Base-by-base conservation (phyloP, 202 grass and related monocot genomes). In the Setaria viridis region DNA sequence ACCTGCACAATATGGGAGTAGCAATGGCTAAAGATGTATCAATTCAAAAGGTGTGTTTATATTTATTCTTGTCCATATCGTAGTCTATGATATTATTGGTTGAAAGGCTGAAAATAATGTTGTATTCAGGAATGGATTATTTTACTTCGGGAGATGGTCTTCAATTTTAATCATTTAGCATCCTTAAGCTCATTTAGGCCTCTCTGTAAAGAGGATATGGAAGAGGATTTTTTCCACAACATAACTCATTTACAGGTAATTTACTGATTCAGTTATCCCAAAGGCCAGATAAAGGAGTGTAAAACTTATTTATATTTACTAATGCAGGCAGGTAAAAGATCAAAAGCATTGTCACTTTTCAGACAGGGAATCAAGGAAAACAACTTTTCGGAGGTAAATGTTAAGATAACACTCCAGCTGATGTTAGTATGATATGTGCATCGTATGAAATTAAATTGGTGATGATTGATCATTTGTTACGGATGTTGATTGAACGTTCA, bases 241-340 rank as follows among this genome's bases (percentile, higher is more conserved):
- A 92, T 98, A 87, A 84, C 90, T 88, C 96, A 98, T 90, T 92
- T 98, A 62, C 93, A 98, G 90, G 96, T 98, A 94, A 13, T 76
- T 80, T 90, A 82, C 76, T 59, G 54, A 67, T 86, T 75, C 85
- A n/a, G 32, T 56, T 54, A 66, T 25, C 55, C 62, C 8, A 53
- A 17, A 56, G 79, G 47, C 35, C n/a, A 80, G 34, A 72, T 42
- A 62, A 62, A 70, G 70, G 30, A 48, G 17, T 62, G 19, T 37
- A 79, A 65, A 25, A 84, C 67, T 86, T 80, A 84, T 79, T 79
- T 89, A 17, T 62, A 90, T 86, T 79, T 41, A 77, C 70, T 83
- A 68, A 82, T 92, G 84, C 86, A 98, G 95, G 91, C 91, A 34
- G 88, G 89, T 85, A 94, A 94, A 88, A 95, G 93, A 89, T 91